Evolutionary conservation across 441 rosid genomes (phyloP), one percentile per base, ranked within the genome.

Genomic region (Iberis amara): DNA sequence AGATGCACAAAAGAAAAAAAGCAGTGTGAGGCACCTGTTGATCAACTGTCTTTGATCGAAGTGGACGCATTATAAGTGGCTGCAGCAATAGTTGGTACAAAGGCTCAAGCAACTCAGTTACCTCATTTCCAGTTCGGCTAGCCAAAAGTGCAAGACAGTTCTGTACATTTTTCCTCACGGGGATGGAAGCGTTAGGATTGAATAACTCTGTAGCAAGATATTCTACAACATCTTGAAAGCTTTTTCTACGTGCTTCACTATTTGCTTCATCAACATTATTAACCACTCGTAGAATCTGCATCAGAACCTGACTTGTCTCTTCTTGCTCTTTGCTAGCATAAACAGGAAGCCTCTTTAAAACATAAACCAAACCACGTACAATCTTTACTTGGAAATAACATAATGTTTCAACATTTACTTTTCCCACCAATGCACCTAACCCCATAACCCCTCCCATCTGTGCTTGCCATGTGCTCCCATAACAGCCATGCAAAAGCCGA

Each of bases 381-480:
- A 90, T 79, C 64, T 70, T 83, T 40, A 87, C 97, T 79, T 94
- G 97, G 73, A 94, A 90, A 75, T 63, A 73, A 69, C 96, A 89
- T 55, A 94, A 61, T 42, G 86, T 82, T 74, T 94, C 99, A 59
- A 90, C 99, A 70, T 95, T 89, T 52, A 90, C 96, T 81, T 90
- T 94, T 52, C 99, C 99, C 31, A 94, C 95, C 72, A 94, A 68
- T 57, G 96, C 95, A 67, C 95, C 95, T 58, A 94, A 81, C 37
- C 99, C 97, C 92, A 90, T 83, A 68, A 94, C 99, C 64, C 97
- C 99, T 61, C 99, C 99, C 86, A 94, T 87, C 69, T 94, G 99
- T 39, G 97, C 89, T 75, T 94, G 96, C 99, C 99, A 94, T 30
- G 86, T 80, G 65, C 81, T 94, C 64, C 97, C 95, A 73, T 85